Conservation (phyloP, 495 filamentous ascomycete genomes). For the Podospora anserina region DNA sequence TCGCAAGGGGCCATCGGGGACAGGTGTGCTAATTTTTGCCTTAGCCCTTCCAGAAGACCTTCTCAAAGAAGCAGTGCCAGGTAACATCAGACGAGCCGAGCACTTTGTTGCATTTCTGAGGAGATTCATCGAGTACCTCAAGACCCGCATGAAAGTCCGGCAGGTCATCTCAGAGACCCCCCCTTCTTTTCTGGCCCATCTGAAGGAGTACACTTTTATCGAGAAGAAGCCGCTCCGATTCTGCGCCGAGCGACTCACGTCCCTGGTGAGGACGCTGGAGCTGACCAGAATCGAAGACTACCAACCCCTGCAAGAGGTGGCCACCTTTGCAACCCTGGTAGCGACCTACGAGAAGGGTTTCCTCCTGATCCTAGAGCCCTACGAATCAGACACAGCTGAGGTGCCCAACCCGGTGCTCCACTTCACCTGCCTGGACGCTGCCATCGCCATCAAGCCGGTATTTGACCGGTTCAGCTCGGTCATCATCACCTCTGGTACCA, state of each 20-base stretch:
- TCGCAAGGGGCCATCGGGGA: background rate
- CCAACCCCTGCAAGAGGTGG: slow-evolving; percentile 94
- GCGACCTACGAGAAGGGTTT: slow-evolving; percentile 98
- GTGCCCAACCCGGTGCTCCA: slow-evolving; percentile 95
- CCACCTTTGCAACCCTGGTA: slow-evolving; percentile 96
- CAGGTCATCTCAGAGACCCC: slow-evolving; percentile 97
- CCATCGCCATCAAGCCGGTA: slow-evolving; percentile 96
- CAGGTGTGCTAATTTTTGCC: background rate
- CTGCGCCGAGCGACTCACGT: slow-evolving; percentile 92
- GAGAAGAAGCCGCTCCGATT: slow-evolving; percentile 95
- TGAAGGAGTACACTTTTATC: slow-evolving; percentile 95
- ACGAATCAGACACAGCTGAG: slow-evolving; percentile 90
- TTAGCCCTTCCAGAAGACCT: slow-evolving; percentile 74
- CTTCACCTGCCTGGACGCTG: slow-evolving; percentile 94
- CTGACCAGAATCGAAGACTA: slow-evolving; percentile 98
- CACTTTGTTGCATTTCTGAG: slow-evolving; percentile 95
- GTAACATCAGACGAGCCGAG: slow-evolving; percentile 93
- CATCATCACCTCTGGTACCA: slow-evolving; percentile 96
- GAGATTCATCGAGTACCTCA: slow-evolving; percentile 95
- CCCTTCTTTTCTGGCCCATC: slow-evolving; percentile 85
- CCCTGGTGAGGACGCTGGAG: slow-evolving; percentile 90
- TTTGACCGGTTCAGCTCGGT: slow-evolving; percentile 97
- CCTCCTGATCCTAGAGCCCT: slow-evolving; percentile 91
- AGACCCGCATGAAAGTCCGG: slow-evolving; percentile 96
- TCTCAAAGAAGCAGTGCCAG: slow-evolving; percentile 89